Evolutionary conservation across 2,329 filamentous ascomycete species (phyloP), one percentile per base, ranked within the genome.

Genomic region (Ceratocystis alfenasii): DNA sequence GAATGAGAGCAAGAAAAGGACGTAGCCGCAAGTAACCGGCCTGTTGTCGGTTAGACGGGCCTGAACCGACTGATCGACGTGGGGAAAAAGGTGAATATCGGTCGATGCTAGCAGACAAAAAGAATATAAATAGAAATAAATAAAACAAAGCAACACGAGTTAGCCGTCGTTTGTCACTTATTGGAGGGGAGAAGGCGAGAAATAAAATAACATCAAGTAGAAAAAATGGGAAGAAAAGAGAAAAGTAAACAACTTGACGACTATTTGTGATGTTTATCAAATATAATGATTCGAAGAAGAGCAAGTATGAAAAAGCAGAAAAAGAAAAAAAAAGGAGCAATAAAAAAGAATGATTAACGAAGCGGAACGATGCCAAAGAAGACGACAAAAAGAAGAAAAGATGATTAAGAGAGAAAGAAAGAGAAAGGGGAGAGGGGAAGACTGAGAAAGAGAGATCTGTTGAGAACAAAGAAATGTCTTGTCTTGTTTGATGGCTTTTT

Each of bases 71-170:
- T 41, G 36, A 41, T 15, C 25, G n/a, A 25, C 22, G 48, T n/a
- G n/a, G 7, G 48, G 17, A 12, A 25, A n/a, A 53, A 25, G 30
- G 53, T 12, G 12, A 12, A 7, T 20, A 15, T 25, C 28, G 28
- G 53, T 2, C 28, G 53, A 25, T 57, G 22, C 22, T n/a, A 17
- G 53, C 22, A 28, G 53, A 28, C 53, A 30, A 33, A 57, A 57
- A 57, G 53, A 28, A 57, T 57, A 57, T 57, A 57, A 57, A 57
- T 57, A 57, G 22, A 57, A 57, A 57, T 57, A 30, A 57, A 28
- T 30, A 33, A 15, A 57, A 7, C 25, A 17, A 57, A 57, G 17
- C 28, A 57, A 10, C 36, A 41, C 36, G 36, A 41, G 36, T 12
- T 12, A 41, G 36, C 36, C 36, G 36, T 41, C 10, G 36, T 15